Evolutionary conservation across 768 basidiomycete genomes (phyloP).

Genomic region (Ephemerocybe angulata): DNA sequence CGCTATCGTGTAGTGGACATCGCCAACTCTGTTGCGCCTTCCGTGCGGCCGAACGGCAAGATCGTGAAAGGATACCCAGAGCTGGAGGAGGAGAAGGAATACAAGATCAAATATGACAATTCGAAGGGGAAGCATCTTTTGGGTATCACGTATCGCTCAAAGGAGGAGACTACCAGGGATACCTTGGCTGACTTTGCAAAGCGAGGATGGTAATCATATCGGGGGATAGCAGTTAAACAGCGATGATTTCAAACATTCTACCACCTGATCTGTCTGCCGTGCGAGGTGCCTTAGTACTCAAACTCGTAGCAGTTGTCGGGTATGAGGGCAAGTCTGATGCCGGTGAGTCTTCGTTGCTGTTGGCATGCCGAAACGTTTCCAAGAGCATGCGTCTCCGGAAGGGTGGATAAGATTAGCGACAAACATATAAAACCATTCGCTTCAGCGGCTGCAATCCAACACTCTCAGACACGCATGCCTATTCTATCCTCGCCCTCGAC

Average conservation of each 20-base stretch:
- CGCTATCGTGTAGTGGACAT: neutral
- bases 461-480: constrained; percentile 15
- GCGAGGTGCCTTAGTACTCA: too few relatives aligned
- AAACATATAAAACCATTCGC: neutral
- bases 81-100: constrained; percentile 12
- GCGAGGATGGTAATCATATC: neutral
- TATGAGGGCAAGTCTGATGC: too few relatives aligned
- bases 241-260: neutral
- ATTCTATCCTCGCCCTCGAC: constrained; percentile 17
- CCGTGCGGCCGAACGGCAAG: neutral
- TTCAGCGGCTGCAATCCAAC: neutral
- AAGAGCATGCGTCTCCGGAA: neutral
- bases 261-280: too few relatives aligned
- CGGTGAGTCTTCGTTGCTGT: too few relatives aligned
- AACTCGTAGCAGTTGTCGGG: too few relatives aligned
- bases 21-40: neutral
- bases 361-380: too few relatives aligned
- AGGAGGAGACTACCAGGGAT: constrained; percentile 29
- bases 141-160: constrained; percentile 26
- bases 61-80: too few relatives aligned
- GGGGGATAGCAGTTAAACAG: neutral
- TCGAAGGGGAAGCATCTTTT: constrained; percentile 28
- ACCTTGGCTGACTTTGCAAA: constrained; percentile 28
- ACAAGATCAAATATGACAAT: constrained; percentile 23
- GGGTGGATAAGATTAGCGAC: neutral